Evolutionary conservation across 1,139 yeast genomes (phyloP).

Genomic region (Saccharomyces hybrid): DNA sequence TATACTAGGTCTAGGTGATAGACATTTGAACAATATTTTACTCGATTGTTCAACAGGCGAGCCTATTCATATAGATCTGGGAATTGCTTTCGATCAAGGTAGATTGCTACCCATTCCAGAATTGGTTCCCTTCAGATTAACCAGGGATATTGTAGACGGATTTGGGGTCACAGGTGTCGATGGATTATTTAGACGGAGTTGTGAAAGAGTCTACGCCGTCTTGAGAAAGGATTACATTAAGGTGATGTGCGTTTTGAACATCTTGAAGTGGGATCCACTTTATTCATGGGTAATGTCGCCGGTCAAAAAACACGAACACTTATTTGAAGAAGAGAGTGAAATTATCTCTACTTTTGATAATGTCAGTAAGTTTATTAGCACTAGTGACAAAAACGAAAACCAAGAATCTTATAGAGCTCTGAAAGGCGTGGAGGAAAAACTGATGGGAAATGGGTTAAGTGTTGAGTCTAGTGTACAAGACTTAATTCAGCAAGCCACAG

Average conservation of each 20-base stretch:
- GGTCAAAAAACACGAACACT: conserved; percentile 42
- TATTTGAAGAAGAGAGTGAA: conserved; percentile 21
- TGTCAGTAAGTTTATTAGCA: conserved; percentile 8
- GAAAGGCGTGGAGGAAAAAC: conserved; percentile 60
- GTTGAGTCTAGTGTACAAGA: conserved; percentile 81
- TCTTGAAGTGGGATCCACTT: conserved; percentile 84
- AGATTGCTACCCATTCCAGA: conserved; percentile 80
- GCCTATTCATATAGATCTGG: conserved; percentile 91
- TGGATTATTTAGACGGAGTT: conserved; percentile 65
- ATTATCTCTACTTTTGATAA: conserved; percentile 2
- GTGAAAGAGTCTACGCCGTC: conserved; percentile 68
- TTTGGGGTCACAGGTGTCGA: conserved; percentile 77
- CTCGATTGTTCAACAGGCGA: conserved; percentile 81
- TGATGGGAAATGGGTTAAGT: conserved; percentile 60
- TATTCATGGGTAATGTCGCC: conserved; percentile 87
- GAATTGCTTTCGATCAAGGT: conserved; percentile 95
- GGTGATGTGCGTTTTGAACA: conserved; percentile 76
- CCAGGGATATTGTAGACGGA: conserved; percentile 88
- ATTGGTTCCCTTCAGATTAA: conserved; percentile 83
- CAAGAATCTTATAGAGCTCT: conserved; percentile 70
- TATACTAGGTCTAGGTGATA: conserved; percentile 85
- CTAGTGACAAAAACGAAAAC: conserved; percentile 33
- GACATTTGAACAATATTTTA: conserved; percentile 86
- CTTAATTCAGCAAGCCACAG: conserved; percentile 69
- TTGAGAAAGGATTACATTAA: conserved; percentile 59